phyloP scores from a whole-genome alignment of 306 rosid species.

The Biancaea sappan region DNA sequence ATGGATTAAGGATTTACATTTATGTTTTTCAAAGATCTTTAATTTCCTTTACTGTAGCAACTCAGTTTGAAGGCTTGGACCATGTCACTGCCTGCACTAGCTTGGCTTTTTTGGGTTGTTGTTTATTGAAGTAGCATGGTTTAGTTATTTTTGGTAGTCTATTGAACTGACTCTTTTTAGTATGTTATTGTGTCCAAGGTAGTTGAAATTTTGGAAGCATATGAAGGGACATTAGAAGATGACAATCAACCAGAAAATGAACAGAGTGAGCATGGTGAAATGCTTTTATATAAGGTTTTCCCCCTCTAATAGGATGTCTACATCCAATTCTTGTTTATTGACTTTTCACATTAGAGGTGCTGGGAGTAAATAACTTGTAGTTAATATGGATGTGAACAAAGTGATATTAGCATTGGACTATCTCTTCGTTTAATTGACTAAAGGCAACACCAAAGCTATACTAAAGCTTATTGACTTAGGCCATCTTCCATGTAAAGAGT shows the following conservation, averaged over 20 bases:
- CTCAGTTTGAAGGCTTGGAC: conserved; percentile 18
- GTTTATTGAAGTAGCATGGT: conserved; percentile 15
- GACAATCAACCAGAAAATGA: conserved; percentile 95
- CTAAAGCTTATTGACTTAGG: too few species aligned
- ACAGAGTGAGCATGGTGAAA: conserved; percentile 97
- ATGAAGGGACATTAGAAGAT: conserved; percentile 96
- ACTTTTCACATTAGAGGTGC: too few species aligned
- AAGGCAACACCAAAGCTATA: too few species aligned
- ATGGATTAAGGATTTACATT: not conserved
- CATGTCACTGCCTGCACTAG: not conserved
- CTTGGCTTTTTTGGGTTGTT: conserved; percentile 3
- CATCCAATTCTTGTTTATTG: conserved; percentile 34
- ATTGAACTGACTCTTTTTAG: conserved; percentile 29
- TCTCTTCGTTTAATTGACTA: too few species aligned
- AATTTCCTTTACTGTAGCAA: conserved; percentile 6
- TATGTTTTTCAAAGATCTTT: not conserved
- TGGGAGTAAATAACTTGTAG: too few species aligned
- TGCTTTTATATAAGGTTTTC: conserved; percentile 91
- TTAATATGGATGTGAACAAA: too few species aligned
- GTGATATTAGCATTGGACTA: too few species aligned
- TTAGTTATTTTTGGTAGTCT: conserved; percentile 11
- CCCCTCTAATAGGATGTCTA: conserved; percentile 19
- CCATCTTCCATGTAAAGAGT: too few species aligned
- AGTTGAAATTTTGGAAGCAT: conserved; percentile 97
- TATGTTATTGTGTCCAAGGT: conserved; percentile 72